phyloP scores from a whole-genome alignment of 164 flowering plant species.

The Santalum album region DNA sequence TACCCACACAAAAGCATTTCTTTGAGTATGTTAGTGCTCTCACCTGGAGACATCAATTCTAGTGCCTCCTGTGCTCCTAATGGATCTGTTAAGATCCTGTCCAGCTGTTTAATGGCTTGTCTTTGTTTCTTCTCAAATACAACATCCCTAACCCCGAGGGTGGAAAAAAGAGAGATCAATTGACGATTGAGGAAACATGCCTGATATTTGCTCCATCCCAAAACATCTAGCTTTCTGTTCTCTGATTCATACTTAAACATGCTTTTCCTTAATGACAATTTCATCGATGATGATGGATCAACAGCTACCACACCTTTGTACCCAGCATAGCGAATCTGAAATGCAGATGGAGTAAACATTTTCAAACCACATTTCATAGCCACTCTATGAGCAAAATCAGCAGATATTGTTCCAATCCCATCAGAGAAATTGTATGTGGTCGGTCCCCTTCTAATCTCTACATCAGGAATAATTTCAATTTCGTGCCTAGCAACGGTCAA shows the following conservation, averaged over 20 bases:
- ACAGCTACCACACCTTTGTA: constrained; percentile 5
- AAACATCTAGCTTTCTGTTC: constrained; percentile 3
- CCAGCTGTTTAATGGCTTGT: constrained; percentile 51
- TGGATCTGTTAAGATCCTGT: constrained; percentile 50
- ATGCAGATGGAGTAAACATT: not conserved
- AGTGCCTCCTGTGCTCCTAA: constrained; percentile 51
- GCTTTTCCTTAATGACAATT: not conserved
- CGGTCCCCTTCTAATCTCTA: constrained; percentile 19
- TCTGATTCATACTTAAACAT: not conserved
- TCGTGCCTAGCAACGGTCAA: constrained; percentile 43
- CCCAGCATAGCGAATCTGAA: constrained; percentile 2
- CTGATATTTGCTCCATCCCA: constrained; percentile 7
- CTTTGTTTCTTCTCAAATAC: constrained; percentile 56
- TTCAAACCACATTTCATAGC: not conserved
- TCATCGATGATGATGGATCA: not conserved
- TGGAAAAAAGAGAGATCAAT: not conserved
- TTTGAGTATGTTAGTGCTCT: constrained; percentile 50
- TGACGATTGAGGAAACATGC: constrained; percentile 3
- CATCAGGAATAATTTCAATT: constrained; percentile 49
- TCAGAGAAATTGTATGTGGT: constrained; percentile 62
- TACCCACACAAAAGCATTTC: constrained; percentile 81
- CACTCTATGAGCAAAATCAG: not conserved
- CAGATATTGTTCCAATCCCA: constrained; percentile 95
- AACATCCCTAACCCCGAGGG: constrained; percentile 1
- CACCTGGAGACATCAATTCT: constrained; percentile 69